A percentile compares a stretch with the other conserved stretches of the same genome.
These are phyloP conservation scores for Dicorynia guianensis DNA, from an alignment of 306 rosid species.

Conservation along the genomic window DNA sequence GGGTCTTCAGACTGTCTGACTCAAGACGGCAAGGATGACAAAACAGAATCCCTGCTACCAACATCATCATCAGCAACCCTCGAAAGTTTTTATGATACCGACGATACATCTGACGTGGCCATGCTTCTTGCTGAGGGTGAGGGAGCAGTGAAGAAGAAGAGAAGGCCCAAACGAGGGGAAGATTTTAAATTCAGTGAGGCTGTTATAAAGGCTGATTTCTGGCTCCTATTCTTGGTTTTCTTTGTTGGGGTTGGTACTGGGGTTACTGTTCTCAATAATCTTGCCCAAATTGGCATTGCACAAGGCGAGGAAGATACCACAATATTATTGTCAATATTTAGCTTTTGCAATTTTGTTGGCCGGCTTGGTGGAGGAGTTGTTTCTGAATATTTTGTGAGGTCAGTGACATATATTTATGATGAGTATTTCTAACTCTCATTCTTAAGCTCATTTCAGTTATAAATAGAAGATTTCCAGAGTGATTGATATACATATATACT, in stretches of 20 bases:
- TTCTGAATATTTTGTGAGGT: conserved; percentile 85
- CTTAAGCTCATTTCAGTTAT: conserved; percentile 23
- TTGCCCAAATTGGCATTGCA: conserved; percentile 83
- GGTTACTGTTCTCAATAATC: conserved; percentile 77
- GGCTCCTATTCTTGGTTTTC: conserved; percentile 76
- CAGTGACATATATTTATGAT: conserved; percentile 37
- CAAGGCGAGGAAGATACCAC: conserved; percentile 77
- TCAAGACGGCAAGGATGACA: conserved; percentile 45
- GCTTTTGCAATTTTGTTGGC: conserved; percentile 81
- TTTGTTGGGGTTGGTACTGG: conserved; percentile 91
- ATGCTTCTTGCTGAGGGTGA: conserved; percentile 91
- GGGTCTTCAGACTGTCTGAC: conserved; percentile 52
- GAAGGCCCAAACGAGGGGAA: conserved; percentile 87
- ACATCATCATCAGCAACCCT: conserved; percentile 51
- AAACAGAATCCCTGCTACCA: conserved; percentile 51
- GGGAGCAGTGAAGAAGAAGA: conserved; percentile 81
- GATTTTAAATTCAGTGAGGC: conserved; percentile 77
- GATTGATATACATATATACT: background rate
- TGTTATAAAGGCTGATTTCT: conserved; percentile 80
- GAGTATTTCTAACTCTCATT: background rate
- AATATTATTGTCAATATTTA: conserved; percentile 68
- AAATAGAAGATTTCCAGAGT: background rate
- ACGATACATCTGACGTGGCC: conserved; percentile 64
- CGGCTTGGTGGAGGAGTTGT: conserved; percentile 90
- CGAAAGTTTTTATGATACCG: conserved; percentile 57